These are phyloP conservation scores for Lepidium sativum DNA, from an alignment of 345 rosid species.

Conservation along the genomic window DNA sequence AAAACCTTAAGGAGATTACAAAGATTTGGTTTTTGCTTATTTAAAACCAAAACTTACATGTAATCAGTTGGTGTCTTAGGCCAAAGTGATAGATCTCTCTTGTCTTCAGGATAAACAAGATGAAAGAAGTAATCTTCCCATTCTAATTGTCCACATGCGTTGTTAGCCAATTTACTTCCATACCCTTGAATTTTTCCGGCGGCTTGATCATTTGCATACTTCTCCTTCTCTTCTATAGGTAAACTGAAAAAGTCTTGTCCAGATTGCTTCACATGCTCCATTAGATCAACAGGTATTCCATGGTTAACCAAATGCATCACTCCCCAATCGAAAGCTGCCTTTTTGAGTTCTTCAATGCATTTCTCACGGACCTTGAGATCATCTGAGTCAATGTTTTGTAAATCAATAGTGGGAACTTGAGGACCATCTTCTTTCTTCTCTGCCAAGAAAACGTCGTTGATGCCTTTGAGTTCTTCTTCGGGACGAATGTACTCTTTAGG, in stretches of 20 bases:
- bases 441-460: slow-evolving; percentile 67
- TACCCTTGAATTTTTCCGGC: slow-evolving; percentile 82
- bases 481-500: slow-evolving; percentile 77
- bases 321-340: slow-evolving; percentile 75
- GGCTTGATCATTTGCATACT: slow-evolving; percentile 73
- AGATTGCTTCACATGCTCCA: slow-evolving; percentile 51
- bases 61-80: slow-evolving; percentile 74
- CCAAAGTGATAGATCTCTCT: slow-evolving; percentile 77
- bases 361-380: slow-evolving; percentile 37
- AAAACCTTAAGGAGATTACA: not conserved
- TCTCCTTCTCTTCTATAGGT: slow-evolving; percentile 81
- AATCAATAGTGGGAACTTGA: slow-evolving; percentile 71
- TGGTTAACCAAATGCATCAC: slow-evolving; percentile 96
- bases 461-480: slow-evolving; percentile 62
- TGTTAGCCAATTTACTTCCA: slow-evolving; percentile 93
- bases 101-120: slow-evolving; percentile 67
- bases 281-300: slow-evolving; percentile 52
- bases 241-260: slow-evolving; percentile 61
- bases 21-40: not conserved
- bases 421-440: slow-evolving; percentile 74
- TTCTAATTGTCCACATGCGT: slow-evolving; percentile 76
- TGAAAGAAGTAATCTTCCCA: slow-evolving; percentile 98
- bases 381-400: slow-evolving; percentile 49
- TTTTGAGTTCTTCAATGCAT: slow-evolving; percentile 45
- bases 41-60: slow-evolving; percentile 40